Conservation (phyloP, 129 eudicot species). For the Ambrosia artemisiifolia region DNA sequence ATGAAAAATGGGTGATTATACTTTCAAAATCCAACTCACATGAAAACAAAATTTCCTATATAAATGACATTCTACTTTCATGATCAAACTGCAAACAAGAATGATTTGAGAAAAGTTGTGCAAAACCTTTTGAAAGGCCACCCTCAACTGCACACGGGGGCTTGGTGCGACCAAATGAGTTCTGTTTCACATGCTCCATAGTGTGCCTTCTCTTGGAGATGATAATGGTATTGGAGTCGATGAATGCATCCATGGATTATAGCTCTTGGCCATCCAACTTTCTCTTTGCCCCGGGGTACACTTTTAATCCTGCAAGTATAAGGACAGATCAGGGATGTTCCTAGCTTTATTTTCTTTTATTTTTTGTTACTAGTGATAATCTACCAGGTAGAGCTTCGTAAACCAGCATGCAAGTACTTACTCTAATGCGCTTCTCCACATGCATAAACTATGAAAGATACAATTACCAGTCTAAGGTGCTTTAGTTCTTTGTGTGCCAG, state of each 20-base stretch:
- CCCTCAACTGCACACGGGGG: slow-evolving; percentile 79
- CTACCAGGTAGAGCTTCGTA: slow-evolving; percentile 53
- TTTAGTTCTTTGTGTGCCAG: no score
- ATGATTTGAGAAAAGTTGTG: slow-evolving; percentile 57
- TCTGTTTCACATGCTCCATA: neutral
- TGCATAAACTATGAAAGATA: no score
- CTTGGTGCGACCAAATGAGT: slow-evolving; percentile 34
- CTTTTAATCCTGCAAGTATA: slow-evolving; percentile 55
- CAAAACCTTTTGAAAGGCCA: slow-evolving; percentile 78
- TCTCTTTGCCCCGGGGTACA: slow-evolving; percentile 64
- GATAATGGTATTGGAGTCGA: neutral
- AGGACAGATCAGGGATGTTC: slow-evolving; percentile 4
- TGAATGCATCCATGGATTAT: slow-evolving; percentile 20
- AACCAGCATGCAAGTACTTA: no score
- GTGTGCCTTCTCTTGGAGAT: slow-evolving; percentile 41
- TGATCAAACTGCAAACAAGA: slow-evolving; percentile 50
- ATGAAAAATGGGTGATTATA: slow-evolving; percentile 5
- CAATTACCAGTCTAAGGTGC: no score
- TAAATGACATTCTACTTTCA: slow-evolving; percentile 44
- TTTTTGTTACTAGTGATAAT: slow-evolving; percentile 7
- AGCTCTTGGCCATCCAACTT: slow-evolving; percentile 36
- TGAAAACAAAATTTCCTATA: slow-evolving; percentile 16
- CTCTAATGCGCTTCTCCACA: no score
- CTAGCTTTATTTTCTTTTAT: neutral
- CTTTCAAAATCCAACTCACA: slow-evolving; percentile 11